phyloP scores from a whole-genome alignment of 1,284 basidiomycete genomes.

The Puccinia coronata region DNA sequence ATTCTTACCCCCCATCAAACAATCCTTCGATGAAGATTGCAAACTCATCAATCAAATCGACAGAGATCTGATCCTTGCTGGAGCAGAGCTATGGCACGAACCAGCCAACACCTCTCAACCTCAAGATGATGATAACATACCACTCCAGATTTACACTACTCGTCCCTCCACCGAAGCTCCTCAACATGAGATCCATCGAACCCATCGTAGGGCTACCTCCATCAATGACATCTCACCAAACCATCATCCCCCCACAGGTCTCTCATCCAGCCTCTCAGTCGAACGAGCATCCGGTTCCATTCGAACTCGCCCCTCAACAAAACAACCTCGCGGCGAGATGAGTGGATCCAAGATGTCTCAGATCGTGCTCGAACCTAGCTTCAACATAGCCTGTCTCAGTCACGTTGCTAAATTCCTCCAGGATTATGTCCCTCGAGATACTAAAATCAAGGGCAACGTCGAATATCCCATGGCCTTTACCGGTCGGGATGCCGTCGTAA shows the following conservation, averaged over 20 bases:
- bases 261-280: slow-evolving; percentile 17
- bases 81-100: not conserved
- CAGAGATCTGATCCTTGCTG: not conserved
- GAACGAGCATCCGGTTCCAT: not conserved
- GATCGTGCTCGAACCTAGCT: slow-evolving; percentile 27
- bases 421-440: slow-evolving; percentile 79
- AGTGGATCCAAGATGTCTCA: not conserved
- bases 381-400: slow-evolving; percentile 60
- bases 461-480: slow-evolving; percentile 84
- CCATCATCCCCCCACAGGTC: not conserved
- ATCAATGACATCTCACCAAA: slow-evolving; percentile 2
- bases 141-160: slow-evolving; percentile 38
- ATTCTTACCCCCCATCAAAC: not conserved
- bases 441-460: slow-evolving; percentile 86
- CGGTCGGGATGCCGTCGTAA: slow-evolving; percentile 84
- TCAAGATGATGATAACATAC: not conserved
- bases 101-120: not conserved
- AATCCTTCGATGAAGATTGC: not conserved
- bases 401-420: slow-evolving; percentile 83
- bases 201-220: slow-evolving; percentile 15
- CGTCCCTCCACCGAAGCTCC: slow-evolving; percentile 22
- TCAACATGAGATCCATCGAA: not conserved
- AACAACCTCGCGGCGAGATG: not conserved
- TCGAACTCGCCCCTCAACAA: not conserved
- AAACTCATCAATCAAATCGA: slow-evolving; percentile 18